A percentile compares a stretch with the other conserved stretches of the same genome.
These are phyloP conservation scores for Annulohypoxylon nitens DNA, from an alignment of 495 filamentous ascomycete species.

Conservation along the genomic window DNA sequence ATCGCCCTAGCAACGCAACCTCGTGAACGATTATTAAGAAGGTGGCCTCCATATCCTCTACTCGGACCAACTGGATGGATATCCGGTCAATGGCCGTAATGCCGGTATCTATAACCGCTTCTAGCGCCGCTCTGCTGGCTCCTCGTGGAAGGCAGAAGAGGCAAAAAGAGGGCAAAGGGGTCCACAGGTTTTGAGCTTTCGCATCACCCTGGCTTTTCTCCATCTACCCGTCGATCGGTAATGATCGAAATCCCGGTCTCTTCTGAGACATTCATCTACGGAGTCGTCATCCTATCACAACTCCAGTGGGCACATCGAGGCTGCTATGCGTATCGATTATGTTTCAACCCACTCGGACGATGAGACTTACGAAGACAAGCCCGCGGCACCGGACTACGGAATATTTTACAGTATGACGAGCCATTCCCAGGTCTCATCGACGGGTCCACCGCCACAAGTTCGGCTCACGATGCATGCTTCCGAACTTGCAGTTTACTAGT, in stretches of 20 bases:
- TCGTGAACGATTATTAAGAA: constrained; percentile 18
- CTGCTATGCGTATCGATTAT: constrained; percentile 22
- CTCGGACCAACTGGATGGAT: constrained; percentile 12
- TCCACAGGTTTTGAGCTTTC: constrained; percentile 1
- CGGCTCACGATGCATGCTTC: constrained; percentile 29
- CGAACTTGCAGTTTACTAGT: not conserved
- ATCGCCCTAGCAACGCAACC: constrained; percentile 20
- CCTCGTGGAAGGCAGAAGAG: not conserved
- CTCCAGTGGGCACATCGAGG: constrained; percentile 17
- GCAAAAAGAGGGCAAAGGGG: not conserved
- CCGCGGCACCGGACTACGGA: constrained; percentile 26
- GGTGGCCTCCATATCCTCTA: constrained; percentile 10
- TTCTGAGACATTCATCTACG: constrained; percentile 39
- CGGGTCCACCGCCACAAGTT: not conserved
- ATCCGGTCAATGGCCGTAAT: constrained; percentile 32
- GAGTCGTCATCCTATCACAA: constrained; percentile 25
- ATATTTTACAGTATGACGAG: constrained; percentile 4
- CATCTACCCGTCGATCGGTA: constrained; percentile 19
- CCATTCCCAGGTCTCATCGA: not conserved
- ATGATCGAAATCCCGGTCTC: constrained; percentile 21
- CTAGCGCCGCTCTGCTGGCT: constrained; percentile 12
- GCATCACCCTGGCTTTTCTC: constrained; percentile 6
- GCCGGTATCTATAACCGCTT: constrained; percentile 19
- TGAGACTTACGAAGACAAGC: constrained; percentile 27
- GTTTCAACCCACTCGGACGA: constrained; percentile 26